These are phyloP conservation scores for Mortierella antarctica DNA, from an alignment of 192 early-diverging fungal genomes.

Conservation along the genomic window DNA sequence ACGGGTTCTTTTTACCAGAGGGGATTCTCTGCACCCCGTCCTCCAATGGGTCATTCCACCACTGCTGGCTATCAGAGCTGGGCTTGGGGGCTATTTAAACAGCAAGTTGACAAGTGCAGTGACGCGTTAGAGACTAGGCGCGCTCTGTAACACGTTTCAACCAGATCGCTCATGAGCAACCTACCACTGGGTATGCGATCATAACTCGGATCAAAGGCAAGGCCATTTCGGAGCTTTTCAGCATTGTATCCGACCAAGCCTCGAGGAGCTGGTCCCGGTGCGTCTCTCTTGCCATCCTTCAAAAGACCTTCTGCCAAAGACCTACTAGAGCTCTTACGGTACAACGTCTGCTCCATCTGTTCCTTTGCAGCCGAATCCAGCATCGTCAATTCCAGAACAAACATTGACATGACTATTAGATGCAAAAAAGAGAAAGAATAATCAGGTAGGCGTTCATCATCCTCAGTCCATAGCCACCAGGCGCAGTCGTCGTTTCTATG, in stretches of 20 bases:
- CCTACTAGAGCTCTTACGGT: slow-evolving; percentile 53
- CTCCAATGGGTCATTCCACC: slow-evolving; percentile 64
- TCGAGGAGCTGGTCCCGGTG: not conserved
- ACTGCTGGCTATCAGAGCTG: slow-evolving; percentile 61
- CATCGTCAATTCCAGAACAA: slow-evolving; percentile 51
- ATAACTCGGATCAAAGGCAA: not conserved
- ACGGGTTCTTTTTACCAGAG: slow-evolving; percentile 43
- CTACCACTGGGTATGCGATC: not conserved
- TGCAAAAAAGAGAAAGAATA: not conserved
- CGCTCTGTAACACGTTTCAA: not conserved
- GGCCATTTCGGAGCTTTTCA: not conserved
- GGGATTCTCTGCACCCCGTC: slow-evolving; percentile 17
- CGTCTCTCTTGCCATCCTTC: not conserved
- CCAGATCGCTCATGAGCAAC: too few relatives aligned
- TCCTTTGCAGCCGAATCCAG: slow-evolving; percentile 59
- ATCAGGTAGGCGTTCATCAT: not conserved
- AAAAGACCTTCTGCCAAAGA: not conserved
- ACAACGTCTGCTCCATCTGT: slow-evolving; percentile 61
- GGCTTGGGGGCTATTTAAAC: slow-evolving; percentile 55
- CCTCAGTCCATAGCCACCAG: not conserved
- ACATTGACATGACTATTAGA: slow-evolving; percentile 41
- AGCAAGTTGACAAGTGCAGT: not conserved
- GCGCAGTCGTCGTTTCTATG: not conserved
- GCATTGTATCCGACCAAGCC: not conserved
- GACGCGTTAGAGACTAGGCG: not conserved